Conservation (phyloP, 345 rosid species). For the Aethionema arabicum region DNA sequence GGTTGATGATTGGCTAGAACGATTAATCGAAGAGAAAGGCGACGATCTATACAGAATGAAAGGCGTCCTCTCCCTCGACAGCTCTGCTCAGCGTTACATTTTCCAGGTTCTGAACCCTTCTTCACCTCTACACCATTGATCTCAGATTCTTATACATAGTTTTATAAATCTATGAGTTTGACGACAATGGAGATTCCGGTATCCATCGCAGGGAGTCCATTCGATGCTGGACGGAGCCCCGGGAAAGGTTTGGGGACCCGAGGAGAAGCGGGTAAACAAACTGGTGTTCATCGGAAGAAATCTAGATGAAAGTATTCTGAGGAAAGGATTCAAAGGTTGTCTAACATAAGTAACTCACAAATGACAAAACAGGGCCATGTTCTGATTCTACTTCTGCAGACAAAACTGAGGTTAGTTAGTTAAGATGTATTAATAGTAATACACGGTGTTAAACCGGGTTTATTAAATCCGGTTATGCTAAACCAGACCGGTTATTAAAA, state of each 20-base stretch:
- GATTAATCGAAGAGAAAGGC: constrained; percentile 65
- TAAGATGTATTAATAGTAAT: too few species aligned
- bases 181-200: not conserved
- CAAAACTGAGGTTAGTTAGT: too few species aligned
- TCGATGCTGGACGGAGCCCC: constrained; percentile 59
- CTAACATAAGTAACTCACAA: constrained; percentile 42
- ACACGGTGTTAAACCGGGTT: too few species aligned
- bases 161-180: not conserved
- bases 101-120: constrained; percentile 50
- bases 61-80: constrained; percentile 52
- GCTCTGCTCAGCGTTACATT: constrained; percentile 53
- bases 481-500: too few species aligned
- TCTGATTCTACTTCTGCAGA: too few species aligned
- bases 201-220: constrained; percentile 53
- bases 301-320: constrained; percentile 54
- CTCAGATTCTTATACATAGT: not conserved
- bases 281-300: constrained; percentile 68
- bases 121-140: not conserved
- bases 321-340: constrained; percentile 69
- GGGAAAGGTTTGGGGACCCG: constrained; percentile 57
- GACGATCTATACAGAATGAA: constrained; percentile 78
- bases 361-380: too few species aligned
- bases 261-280: constrained; percentile 66
- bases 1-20: constrained; percentile 80
- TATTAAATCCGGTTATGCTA: too few species aligned